Conservation (phyloP, 2,329 filamentous ascomycete species). For the Alternaria solani region DNA sequence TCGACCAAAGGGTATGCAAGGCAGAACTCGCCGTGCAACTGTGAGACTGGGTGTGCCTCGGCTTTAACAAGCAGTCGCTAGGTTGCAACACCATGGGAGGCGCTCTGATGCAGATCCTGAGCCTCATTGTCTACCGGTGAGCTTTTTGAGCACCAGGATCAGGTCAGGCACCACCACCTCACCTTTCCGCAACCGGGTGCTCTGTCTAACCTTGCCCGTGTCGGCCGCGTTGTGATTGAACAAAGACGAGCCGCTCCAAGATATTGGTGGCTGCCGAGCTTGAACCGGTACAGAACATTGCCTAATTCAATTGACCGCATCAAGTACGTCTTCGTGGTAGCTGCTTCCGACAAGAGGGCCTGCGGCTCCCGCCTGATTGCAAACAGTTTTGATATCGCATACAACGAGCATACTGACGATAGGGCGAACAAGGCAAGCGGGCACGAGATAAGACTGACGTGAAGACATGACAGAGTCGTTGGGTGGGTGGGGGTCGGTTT, state of each 20-base stretch:
- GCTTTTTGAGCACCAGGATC: not conserved
- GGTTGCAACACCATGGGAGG: not conserved
- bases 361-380: not conserved
- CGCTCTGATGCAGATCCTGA: not conserved
- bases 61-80: not conserved
- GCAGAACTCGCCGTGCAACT: not conserved
- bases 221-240: not conserved
- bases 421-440: not conserved
- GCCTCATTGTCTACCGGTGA: conserved; percentile 2
- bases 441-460: not conserved
- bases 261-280: not conserved
- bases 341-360: not conserved
- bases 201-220: not conserved
- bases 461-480: not conserved
- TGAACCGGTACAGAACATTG: not conserved
- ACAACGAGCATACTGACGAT: not conserved
- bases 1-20: not conserved
- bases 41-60: not conserved
- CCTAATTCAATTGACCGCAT: not conserved
- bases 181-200: not conserved
- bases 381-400: not conserved
- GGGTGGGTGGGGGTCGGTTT: not conserved
- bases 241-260: not conserved
- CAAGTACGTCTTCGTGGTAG: not conserved
- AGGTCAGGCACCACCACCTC: not conserved